Evolutionary conservation across 768 basidiomycete species (phyloP), one percentile per base, ranked within the genome.

Genomic region (Tricholoma hemisulphureum): DNA sequence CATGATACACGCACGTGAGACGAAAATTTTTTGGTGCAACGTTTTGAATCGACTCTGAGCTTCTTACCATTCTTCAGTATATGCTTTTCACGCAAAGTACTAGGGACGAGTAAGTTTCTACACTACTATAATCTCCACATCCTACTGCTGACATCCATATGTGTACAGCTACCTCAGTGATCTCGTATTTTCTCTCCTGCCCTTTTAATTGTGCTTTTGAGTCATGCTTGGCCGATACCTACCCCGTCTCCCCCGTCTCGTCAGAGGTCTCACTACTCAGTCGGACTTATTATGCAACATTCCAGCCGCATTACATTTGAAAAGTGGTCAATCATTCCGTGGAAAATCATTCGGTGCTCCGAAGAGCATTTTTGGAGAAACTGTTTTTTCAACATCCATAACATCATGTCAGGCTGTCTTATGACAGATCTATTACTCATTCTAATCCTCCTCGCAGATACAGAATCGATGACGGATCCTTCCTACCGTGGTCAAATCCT

Each of bases 391-490:
- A 13, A 99, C 97, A 29, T 95, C 94, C 41, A 99, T 99, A 71
- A 99, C 97, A 1, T 97, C 95, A 37, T 99, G 95, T 94, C 61
- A 65, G 90, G 79, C 8, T 4, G 29, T 53, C 14, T 48, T 24
- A 55, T 56, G 53, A 20, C 28, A 11, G 32, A 26, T 52, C 6
- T 49, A 16, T 28, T 56, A 31, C 11, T 14, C 31, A 2, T 28
- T n/a, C 39, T 48, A 23, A 62, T 60, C 56, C 61, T 41, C 21
- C 18, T 24, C 37, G n/a, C 68, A 96, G 95, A 99, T 72, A 98
- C 96, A 48, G 97, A 99, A 75, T 97, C 94, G 7, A 98, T 99
- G 97, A 99, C 97, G 34, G 97, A 99, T 72, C 97, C 97, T 6
- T 98, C 97, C 7, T 98, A 99, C 74, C 91, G 93, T 31, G 90